Base-by-base conservation (phyloP, 495 filamentous ascomycete genomes). In the Terfezia claveryi region DNA sequence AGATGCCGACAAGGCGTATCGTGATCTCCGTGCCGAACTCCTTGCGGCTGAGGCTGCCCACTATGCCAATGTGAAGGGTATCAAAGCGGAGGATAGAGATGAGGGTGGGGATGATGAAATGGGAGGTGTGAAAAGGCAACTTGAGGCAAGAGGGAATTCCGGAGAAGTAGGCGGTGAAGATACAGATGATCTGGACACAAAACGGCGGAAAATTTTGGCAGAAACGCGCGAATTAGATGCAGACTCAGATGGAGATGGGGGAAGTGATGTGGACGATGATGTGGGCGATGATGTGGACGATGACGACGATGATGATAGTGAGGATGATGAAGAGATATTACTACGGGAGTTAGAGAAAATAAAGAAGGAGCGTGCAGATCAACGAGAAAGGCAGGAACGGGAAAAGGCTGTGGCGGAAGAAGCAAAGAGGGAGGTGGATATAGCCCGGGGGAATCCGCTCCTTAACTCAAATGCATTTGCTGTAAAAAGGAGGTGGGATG, bases 331-430 rank as follows among this genome's bases (percentile, higher is more conserved):
- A 0, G 87, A 86, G 0, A 85, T 87, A 62, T 69, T 98, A 53
- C 80, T 91, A 71, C 78, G 92, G 20, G 91, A 98, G 67, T 71
- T 98, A 36, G 89, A 91, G 64, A 88, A 94, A 68, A 93, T 98
- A 67, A 86, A 92, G 68, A 81, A 77, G 55, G 91, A 98, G 68
- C 73, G 91, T 32, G 79, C 81, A 1, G 88, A 87, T 66, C 81
- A 86, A 66, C 80, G 82, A 53, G 87, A 87, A 64, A 78, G 79
- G 67, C 88, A 94, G 77, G 85, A 88, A 64, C 78, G 74, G 37
- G 87, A 86, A 64, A 79, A 78, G 54, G 80, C 76, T 23, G 82
- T 76, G 9, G 72, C 78, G 55, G 91, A 95, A 60, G 72, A 89
- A 65, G 88, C 84, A 64, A 74, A 83, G 62, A 75, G 82, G 37